Evolutionary conservation across 2,329 filamentous ascomycete species (phyloP), one percentile per base, ranked within the genome.

Genomic region (Claviceps monticola): DNA sequence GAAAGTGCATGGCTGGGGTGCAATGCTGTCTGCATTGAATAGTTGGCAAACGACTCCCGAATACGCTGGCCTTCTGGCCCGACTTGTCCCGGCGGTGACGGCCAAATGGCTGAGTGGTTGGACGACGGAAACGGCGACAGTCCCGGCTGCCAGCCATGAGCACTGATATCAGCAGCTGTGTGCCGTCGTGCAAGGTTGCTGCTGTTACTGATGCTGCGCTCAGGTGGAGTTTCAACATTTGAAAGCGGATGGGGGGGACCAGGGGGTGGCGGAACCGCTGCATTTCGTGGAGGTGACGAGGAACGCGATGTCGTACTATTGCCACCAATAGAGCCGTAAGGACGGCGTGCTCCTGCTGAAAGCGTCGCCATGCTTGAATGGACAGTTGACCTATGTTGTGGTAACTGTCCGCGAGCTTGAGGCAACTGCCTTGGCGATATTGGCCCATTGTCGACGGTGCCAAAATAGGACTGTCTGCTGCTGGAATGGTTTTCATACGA

Each of bases 91-190:
- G 78, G 78, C 8, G 78, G 80, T 2, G 76, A 68, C 0, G 78
- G 77, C 73, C 76, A 80, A 14, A 72, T 71, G 1, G 74, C 71
- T 8, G 73, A 67, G 2, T 72, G 67, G 11, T 81, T 81, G 3
- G 83, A 82, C 7, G 78, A 74, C 62, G 82, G 54, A 39, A 62
- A 86, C 11, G 83, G 86, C 5, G 84, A 85, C 26, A 79, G 74
- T 43, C 56, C 58, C 7, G 74, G 74, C 56, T 82, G 83, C 82
- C 86, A 91, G 39, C 85, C 88, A 63, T 89, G 85, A 60, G 90
- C 84, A 50, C 93, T 84, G 59, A 98, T 97, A 64, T 98, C 93
- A 53, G 93, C 93, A 41, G 90, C 91, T 1, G 93, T 98, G 68
- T 98, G 93, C 55, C 91, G 81, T 56, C 91, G 83, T 45, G 82